These are phyloP conservation scores for Pseudisothecium myosuroides DNA, from an alignment of 225 moss, liverwort and hornwort genomes.

Conservation along the genomic window DNA sequence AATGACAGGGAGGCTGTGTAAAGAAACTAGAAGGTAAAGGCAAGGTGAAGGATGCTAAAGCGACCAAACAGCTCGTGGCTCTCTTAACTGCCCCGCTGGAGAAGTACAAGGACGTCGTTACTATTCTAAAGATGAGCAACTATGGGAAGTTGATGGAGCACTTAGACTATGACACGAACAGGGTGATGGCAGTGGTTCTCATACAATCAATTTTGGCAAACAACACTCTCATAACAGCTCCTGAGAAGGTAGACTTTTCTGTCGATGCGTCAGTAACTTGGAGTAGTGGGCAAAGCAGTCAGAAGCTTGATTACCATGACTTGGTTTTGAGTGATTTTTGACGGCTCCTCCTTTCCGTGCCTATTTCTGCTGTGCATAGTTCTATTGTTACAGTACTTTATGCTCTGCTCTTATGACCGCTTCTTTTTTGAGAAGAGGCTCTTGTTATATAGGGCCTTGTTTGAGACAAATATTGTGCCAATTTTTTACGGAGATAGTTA, in stretches of 20 bases:
- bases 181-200: conserved; percentile 97
- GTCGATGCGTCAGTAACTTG: background rate
- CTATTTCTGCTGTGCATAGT: background rate
- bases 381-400: background rate
- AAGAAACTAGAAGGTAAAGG: conserved; percentile 84
- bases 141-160: conserved; percentile 91
- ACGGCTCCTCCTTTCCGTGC: background rate
- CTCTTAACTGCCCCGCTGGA: conserved; percentile 49
- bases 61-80: conserved; percentile 59
- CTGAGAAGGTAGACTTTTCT: conserved; percentile 64
- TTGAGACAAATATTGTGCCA: background rate
- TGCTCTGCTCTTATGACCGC: background rate
- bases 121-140: conserved; percentile 30
- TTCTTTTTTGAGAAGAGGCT: background rate
- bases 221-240: conserved; percentile 68
- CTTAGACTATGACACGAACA: conserved; percentile 95
- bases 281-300: background rate
- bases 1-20: conserved; percentile 76
- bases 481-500: background rate
- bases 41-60: conserved; percentile 52
- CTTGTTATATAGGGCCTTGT: background rate
- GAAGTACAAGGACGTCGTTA: conserved; percentile 52
- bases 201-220: conserved; percentile 91
- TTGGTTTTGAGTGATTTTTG: background rate
- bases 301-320: background rate